Percentiles rank a stretch among this genome's conserved stretches.
phyloP scores from a whole-genome alignment of 345 rosid species.

The Murraya koenigii region DNA sequence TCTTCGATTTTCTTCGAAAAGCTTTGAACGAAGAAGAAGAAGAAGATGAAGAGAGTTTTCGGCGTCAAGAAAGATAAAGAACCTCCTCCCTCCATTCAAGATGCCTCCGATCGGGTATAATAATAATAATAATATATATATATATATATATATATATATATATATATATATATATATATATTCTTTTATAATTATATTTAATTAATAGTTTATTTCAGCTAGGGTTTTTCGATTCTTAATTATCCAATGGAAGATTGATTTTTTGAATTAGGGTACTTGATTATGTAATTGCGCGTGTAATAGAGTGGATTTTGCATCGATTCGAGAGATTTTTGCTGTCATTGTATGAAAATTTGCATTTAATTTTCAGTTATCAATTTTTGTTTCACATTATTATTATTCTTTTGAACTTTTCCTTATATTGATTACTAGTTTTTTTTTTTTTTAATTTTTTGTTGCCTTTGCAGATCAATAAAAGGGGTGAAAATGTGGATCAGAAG shows the following conservation, averaged over 20 bases:
- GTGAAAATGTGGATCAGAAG: conserved; percentile 89
- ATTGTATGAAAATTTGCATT: neutral
- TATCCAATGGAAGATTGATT: neutral
- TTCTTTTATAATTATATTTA: neutral
- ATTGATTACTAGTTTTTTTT: neutral
- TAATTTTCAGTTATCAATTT: neutral
- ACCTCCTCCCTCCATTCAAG: conserved; percentile 82
- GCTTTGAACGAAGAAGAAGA: neutral
- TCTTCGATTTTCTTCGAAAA: neutral
- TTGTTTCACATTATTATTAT: neutral
- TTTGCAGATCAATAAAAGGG: conserved; percentile 76
- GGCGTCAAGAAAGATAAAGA: conserved; percentile 91
- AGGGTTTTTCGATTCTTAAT: neutral
- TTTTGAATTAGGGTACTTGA: neutral
- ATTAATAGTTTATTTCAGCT: neutral
- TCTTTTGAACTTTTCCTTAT: neutral
- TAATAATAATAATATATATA: no score
- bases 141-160: neutral
- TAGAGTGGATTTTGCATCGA: neutral
- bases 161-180: neutral
- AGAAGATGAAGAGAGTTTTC: conserved; percentile 81
- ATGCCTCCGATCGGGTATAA: conserved; percentile 80
- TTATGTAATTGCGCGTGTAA: neutral
- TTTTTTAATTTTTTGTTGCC: no score
- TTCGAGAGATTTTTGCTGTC: neutral